Evolutionary conservation across 2,329 filamentous ascomycete genomes (phyloP).

Genomic region (Thermochaetoides dissita): DNA sequence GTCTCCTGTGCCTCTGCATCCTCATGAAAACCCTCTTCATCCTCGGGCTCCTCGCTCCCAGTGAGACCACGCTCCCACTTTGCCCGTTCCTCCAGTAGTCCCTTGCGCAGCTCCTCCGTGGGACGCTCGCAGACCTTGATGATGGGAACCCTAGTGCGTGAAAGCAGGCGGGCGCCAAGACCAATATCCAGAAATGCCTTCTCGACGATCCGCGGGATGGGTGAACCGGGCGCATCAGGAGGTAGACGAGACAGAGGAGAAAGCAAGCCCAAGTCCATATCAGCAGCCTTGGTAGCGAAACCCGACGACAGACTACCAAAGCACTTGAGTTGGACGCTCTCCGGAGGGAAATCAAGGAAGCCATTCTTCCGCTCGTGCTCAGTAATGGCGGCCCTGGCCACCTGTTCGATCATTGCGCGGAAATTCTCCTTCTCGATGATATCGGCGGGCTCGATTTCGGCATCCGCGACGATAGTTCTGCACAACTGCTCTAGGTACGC

Average conservation of each 20-base stretch:
- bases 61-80: slow-evolving; percentile 55
- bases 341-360: slow-evolving; percentile 32
- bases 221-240: slow-evolving; percentile 39
- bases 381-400: slow-evolving; percentile 47
- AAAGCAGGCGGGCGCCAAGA: slow-evolving; percentile 63
- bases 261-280: slow-evolving; percentile 76
- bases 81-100: slow-evolving; percentile 48
- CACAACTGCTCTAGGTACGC: slow-evolving; percentile 36
- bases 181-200: slow-evolving; percentile 58
- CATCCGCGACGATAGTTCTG: slow-evolving; percentile 35
- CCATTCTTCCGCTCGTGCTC: slow-evolving; percentile 34
- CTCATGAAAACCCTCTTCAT: slow-evolving; percentile 13
- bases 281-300: slow-evolving; percentile 75
- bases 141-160: slow-evolving; percentile 69
- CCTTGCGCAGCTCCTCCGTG: slow-evolving; percentile 41
- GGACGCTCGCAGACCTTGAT: slow-evolving; percentile 73
- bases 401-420: slow-evolving; percentile 46
- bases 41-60: slow-evolving; percentile 16
- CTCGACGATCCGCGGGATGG: slow-evolving; percentile 62
- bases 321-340: slow-evolving; percentile 54
- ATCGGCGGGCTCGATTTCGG: slow-evolving; percentile 50
- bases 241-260: slow-evolving; percentile 45
- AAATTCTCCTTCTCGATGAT: slow-evolving; percentile 59
- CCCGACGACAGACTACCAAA: slow-evolving; percentile 76
- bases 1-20: no score